Evolutionary conservation across 495 filamentous ascomycete species (phyloP).

Genomic region (Aspergillus carlsbadensis): DNA sequence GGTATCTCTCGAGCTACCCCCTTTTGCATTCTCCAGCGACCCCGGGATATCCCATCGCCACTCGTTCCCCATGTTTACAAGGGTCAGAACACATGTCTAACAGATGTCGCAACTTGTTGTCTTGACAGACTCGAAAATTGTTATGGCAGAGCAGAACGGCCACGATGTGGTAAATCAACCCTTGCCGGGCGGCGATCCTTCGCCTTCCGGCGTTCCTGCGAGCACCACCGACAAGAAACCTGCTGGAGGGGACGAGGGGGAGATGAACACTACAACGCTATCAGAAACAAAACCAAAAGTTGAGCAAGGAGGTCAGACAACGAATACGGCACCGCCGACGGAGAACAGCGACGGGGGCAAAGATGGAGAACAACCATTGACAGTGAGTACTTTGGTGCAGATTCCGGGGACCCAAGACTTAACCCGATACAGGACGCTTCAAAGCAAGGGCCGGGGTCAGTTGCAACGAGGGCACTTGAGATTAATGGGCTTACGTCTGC

Average conservation of each 20-base stretch:
- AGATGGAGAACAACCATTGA: constrained; percentile 28
- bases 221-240: constrained; percentile 53
- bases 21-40: constrained; percentile 25
- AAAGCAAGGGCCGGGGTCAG: constrained; percentile 34
- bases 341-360: constrained; percentile 31
- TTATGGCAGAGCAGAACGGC: constrained; percentile 77
- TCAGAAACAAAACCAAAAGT: constrained; percentile 27
- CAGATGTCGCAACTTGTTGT: constrained; percentile 31
- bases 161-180: constrained; percentile 79
- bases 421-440: constrained; percentile 32
- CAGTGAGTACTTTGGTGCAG: constrained; percentile 27
- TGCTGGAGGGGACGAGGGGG: constrained; percentile 58
- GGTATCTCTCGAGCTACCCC: constrained; percentile 36
- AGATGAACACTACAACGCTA: constrained; percentile 37
- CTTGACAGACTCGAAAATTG: constrained; percentile 60
- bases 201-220: constrained; percentile 72
- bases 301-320: constrained; percentile 29
- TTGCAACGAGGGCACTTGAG: constrained; percentile 45
- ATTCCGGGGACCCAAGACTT: constrained; percentile 16
- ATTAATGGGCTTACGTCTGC: constrained; percentile 41
- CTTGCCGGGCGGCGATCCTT: constrained; percentile 70
- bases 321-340: constrained; percentile 12
- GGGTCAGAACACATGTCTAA: constrained; percentile 34
- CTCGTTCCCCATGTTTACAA: constrained; percentile 20
- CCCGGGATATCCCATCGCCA: constrained; percentile 20